Percentiles rank a stretch among this genome's conserved stretches.
Conservation (phyloP, 768 basidiomycete species). For the Mycena filopes region DNA sequence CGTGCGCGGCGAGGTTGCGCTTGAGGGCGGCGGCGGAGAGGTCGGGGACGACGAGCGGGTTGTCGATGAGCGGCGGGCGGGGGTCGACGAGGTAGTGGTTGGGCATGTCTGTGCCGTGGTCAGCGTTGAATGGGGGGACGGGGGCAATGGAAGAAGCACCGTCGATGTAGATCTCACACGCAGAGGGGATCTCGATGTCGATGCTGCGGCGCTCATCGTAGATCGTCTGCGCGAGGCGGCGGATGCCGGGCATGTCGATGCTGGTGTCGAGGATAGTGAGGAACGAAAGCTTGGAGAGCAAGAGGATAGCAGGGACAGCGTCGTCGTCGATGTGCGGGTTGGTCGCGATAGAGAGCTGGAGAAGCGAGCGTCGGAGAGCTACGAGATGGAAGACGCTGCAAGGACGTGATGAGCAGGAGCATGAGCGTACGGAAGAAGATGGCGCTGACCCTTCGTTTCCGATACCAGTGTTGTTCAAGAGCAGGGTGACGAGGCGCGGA, state of each 20-base stretch:
- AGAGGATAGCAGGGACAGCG: conserved; percentile 62
- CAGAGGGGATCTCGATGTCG: conserved; percentile 63
- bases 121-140: not conserved
- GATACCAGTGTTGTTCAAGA: conserved; percentile 64
- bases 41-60: conserved; percentile 50
- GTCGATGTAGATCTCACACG: conserved; percentile 64
- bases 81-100: conserved; percentile 59
- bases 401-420: not conserved
- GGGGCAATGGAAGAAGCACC: conserved; percentile 43
- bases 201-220: conserved; percentile 51
- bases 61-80: conserved; percentile 59
- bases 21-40: conserved; percentile 61
- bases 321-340: conserved; percentile 69
- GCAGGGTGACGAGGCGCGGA: conserved; percentile 57
- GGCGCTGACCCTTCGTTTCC: conserved; percentile 68
- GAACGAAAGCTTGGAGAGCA: conserved; percentile 58
- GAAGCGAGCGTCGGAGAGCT: conserved; percentile 64
- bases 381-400: conserved; percentile 67
- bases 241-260: conserved; percentile 68
- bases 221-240: conserved; percentile 55
- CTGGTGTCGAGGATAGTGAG: conserved; percentile 65
- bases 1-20: conserved; percentile 69
- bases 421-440: conserved; percentile 1
- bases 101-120: conserved; percentile 51
- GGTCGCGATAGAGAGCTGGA: conserved; percentile 59